These are phyloP conservation scores for Uncinocarpus reesii DNA, from an alignment of 2,329 filamentous ascomycete genomes.

Conservation along the genomic window DNA sequence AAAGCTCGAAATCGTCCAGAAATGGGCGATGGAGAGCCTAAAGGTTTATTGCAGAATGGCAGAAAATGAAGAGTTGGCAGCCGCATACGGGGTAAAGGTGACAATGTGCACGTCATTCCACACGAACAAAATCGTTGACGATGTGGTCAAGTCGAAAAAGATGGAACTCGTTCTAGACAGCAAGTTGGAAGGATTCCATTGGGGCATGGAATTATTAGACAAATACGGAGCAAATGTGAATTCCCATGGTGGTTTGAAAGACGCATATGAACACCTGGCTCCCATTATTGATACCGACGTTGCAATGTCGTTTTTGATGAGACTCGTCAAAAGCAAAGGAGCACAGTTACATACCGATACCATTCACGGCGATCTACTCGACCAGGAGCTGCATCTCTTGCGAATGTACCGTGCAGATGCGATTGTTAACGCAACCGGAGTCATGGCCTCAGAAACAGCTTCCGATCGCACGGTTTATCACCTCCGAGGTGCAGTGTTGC, in stretches of 20 bases:
- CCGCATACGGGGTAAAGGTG: conserved; percentile 8
- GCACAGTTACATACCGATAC: conserved; percentile 32
- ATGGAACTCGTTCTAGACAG: conserved; percentile 2
- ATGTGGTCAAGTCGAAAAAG: conserved; percentile 5
- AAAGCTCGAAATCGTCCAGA: not conserved
- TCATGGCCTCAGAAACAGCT: conserved; percentile 36
- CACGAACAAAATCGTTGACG: conserved; percentile 6
- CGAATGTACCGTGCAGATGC: conserved; percentile 31
- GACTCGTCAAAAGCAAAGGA: conserved; percentile 36
- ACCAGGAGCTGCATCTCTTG: conserved; percentile 27
- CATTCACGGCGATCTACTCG: conserved; percentile 30
- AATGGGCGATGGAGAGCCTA: conserved; percentile 30
- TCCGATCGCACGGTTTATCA: conserved; percentile 35
- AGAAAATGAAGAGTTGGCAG: conserved; percentile 6
- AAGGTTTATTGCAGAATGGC: conserved; percentile 36
- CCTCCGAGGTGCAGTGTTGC: conserved; percentile 37
- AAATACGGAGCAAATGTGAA: conserved; percentile 6
- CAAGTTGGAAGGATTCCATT: conserved; percentile 4
- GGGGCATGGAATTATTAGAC: not conserved
- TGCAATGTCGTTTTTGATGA: conserved; percentile 36
- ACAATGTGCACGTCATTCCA: conserved; percentile 4
- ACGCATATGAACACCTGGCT: conserved; percentile 39
- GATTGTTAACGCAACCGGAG: conserved; percentile 32
- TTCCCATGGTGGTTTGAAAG: conserved; percentile 15
- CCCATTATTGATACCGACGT: conserved; percentile 41